These are phyloP conservation scores for Phlebopus sp. DNA, from an alignment of 1,284 basidiomycete genomes.

Conservation along the genomic window DNA sequence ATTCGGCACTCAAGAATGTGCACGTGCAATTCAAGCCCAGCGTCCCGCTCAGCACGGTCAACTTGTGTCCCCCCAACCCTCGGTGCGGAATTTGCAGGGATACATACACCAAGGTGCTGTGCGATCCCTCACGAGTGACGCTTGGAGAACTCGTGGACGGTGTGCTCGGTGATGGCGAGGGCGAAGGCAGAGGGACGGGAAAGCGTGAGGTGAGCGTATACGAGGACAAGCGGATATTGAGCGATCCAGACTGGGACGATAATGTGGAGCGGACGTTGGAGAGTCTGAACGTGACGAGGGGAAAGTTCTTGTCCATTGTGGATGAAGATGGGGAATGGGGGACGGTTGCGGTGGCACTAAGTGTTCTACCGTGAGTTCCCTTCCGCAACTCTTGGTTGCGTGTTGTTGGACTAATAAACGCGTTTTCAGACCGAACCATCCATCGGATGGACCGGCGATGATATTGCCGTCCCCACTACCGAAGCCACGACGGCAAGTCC, in stretches of 20 bases:
- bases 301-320: constrained; percentile 83
- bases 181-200: constrained; percentile 37
- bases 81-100: constrained; percentile 86
- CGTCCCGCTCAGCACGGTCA: constrained; percentile 70
- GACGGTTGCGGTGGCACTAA: constrained; percentile 73
- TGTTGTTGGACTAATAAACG: background rate
- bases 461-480: constrained; percentile 65
- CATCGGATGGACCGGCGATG: constrained; percentile 45
- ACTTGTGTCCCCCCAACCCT: constrained; percentile 64
- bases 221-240: constrained; percentile 79
- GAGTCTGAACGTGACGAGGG: constrained; percentile 66
- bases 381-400: constrained; percentile 3
- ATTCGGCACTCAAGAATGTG: constrained; percentile 61
- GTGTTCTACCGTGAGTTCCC: constrained; percentile 64
- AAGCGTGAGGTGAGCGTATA: constrained; percentile 75
- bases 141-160: constrained; percentile 73
- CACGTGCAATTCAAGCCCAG: constrained; percentile 73
- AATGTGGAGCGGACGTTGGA: constrained; percentile 73
- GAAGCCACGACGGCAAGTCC: constrained; percentile 44
- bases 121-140: constrained; percentile 64
- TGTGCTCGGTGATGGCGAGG: constrained; percentile 51
- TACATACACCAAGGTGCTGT: constrained; percentile 72
- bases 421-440: constrained; percentile 48
- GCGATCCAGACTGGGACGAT: constrained; percentile 89
- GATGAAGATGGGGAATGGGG: constrained; percentile 84